Percentiles rank a stretch among this genome's conserved stretches.
phyloP scores from a whole-genome alignment of 2,329 filamentous ascomycete genomes.

The Chaetoscypha palmicola region DNA sequence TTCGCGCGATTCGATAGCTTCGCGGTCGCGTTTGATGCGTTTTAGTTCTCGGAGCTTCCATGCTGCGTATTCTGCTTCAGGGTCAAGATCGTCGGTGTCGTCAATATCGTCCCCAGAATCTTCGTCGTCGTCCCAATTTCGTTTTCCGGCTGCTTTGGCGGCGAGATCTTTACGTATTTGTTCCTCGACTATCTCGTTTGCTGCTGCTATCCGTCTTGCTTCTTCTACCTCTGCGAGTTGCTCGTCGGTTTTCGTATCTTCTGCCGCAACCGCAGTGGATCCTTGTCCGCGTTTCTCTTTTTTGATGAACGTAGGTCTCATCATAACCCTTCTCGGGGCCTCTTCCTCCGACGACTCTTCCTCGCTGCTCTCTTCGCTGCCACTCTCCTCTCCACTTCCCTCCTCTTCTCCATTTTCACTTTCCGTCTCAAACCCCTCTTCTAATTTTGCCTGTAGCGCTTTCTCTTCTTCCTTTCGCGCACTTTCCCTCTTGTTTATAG shows the following conservation, averaged over 20 bases:
- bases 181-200: conserved; percentile 77
- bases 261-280: conserved; percentile 17
- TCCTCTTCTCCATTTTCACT: conserved; percentile 35
- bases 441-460: conserved; percentile 36
- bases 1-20: conserved; percentile 77
- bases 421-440: conserved; percentile 59
- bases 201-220: conserved; percentile 59
- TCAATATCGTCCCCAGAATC: conserved; percentile 70
- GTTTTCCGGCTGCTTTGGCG: conserved; percentile 67
- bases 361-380: conserved; percentile 39
- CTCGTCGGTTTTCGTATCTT: conserved; percentile 34
- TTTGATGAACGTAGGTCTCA: conserved; percentile 57
- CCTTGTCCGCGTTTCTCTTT: conserved; percentile 43
- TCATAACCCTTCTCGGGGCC: conserved; percentile 49
- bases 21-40: conserved; percentile 79
- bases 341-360: conserved; percentile 50
- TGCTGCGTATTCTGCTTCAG: conserved; percentile 79
- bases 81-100: conserved; percentile 80
- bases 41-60: conserved; percentile 92
- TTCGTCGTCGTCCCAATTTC: conserved; percentile 75
- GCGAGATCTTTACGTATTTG: conserved; percentile 78
- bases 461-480: conserved; percentile 41
- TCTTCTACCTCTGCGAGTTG: conserved; percentile 47
- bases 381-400: conserved; percentile 25
- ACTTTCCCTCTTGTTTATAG: conserved; percentile 40